phyloP scores from a whole-genome alignment of 148 eudicot genomes.

The Rhododendron molle region DNA sequence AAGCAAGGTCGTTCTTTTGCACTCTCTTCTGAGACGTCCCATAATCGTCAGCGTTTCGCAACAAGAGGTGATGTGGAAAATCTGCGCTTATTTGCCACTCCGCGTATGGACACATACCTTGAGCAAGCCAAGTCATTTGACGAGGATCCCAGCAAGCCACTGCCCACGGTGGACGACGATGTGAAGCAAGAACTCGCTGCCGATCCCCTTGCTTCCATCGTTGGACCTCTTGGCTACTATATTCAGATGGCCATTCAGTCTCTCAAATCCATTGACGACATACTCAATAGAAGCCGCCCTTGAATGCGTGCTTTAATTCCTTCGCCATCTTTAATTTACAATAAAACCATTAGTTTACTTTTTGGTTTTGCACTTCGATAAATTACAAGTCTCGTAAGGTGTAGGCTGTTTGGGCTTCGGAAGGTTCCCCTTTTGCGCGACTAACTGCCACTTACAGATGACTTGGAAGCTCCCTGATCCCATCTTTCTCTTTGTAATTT shows the following conservation, averaged over 20 bases:
- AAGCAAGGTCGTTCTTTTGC: not conserved
- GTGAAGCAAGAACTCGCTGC: not conserved
- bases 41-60: not conserved
- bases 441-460: no score
- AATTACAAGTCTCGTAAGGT: not conserved
- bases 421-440: no score
- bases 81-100: not conserved
- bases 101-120: not conserved
- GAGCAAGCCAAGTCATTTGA: not conserved
- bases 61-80: not conserved
- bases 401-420: no score
- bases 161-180: no score
- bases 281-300: no score
- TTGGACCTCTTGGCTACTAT: not conserved
- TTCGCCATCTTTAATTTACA: not conserved
- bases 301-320: not conserved
- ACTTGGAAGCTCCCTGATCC: no score
- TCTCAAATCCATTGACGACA: no score
- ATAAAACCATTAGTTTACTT: not conserved
- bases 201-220: not conserved
- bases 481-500: no score
- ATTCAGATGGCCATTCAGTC: no score
- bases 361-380: not conserved
- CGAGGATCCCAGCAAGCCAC: no score
- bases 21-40: not conserved